These are phyloP conservation scores for Coemansia sp. DNA, from an alignment of 371 early-diverging fungal genomes.

Conservation along the genomic window DNA sequence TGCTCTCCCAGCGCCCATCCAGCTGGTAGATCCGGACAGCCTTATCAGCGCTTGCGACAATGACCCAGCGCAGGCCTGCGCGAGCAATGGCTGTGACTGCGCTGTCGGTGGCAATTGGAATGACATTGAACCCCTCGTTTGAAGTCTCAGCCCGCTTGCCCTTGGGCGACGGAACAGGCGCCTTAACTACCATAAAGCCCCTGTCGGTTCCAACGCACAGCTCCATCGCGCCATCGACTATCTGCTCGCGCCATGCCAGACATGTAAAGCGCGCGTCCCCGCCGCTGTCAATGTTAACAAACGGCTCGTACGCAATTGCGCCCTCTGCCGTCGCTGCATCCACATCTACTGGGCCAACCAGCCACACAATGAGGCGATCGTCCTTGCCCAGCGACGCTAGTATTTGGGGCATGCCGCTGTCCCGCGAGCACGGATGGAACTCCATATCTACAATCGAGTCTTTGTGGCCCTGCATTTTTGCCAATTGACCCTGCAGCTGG, in stretches of 20 bases:
- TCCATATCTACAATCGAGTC: slow-evolving; percentile 45
- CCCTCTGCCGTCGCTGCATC: slow-evolving; percentile 22
- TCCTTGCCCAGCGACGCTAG: slow-evolving; percentile 47
- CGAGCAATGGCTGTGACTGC: slow-evolving; percentile 44
- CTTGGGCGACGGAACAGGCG: slow-evolving; percentile 27
- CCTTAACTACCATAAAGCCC: slow-evolving; percentile 41
- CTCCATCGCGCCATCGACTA: slow-evolving; percentile 29
- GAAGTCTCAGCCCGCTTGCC: slow-evolving; percentile 24
- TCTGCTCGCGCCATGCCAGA: slow-evolving; percentile 34
- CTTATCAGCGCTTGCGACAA: slow-evolving; percentile 31
- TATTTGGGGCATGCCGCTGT: slow-evolving; percentile 33
- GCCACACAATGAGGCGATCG: slow-evolving; percentile 46
- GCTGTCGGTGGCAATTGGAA: slow-evolving; percentile 38
- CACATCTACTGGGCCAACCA: slow-evolving; percentile 33
- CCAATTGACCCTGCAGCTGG: slow-evolving; percentile 41
- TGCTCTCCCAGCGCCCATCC: slow-evolving; percentile 23
- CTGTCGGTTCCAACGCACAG: slow-evolving; percentile 42
- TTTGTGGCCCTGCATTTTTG: slow-evolving; percentile 46
- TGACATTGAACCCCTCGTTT: slow-evolving; percentile 33
- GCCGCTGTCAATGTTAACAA: slow-evolving; percentile 41
- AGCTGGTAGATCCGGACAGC: slow-evolving; percentile 34
- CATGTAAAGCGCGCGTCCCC: slow-evolving; percentile 41
- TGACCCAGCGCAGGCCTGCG: slow-evolving; percentile 34
- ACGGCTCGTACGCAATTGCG: slow-evolving; percentile 43
- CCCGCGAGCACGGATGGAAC: slow-evolving; percentile 45